Base-by-base conservation (phyloP, 2,329 filamentous ascomycete genomes). In the Tolypocladium amazonense region DNA sequence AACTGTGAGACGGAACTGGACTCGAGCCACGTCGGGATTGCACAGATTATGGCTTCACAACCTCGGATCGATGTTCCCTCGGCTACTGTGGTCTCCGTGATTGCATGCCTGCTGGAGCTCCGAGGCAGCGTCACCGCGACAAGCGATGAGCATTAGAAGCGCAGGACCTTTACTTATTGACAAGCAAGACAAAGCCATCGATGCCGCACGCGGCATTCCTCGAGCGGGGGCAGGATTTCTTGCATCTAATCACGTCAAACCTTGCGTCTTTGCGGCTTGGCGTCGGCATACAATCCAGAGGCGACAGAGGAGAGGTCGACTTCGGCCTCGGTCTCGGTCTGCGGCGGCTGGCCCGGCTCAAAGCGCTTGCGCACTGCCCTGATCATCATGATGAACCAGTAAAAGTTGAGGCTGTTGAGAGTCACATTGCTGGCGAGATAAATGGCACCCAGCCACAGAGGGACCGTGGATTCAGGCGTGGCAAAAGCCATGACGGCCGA, bases 301-400 rank as follows among this genome's bases (percentile, higher is more conserved):
- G 67, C 67, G n/a, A 69, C 58, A 37, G 70, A 67, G 1, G 68
- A 65, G 25, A 71, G 38, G 45, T 73, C 67, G n/a, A 70, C 59
- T 30, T 73, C 66, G 15, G 62, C 64, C 58, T 70, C 66, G 8
- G 69, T 72, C 57, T 59, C 66, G 7, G 69, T 72, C 57, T 59
- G 63, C 59, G 64, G 68, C 41, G 71, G 68, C 43, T 74, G 69
- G 33, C 62, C 62, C 14, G 87, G 73, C 62, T 84, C 81, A 69
- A 94, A 94, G 33, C 90, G 81, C 77, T 89, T 92, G 61, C 86
- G 80, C 15, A 94, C 84, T 11, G 90, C 89, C 61, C 84, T 80
- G 63, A 95, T 86, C 90, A 95, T 95, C 81, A 90, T 91, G 68
- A 85, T 79, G 71, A 93, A 94, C 90, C 90, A 95, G 74, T 87